Evolutionary conservation across 1,284 basidiomycete genomes (phyloP), one percentile per base, ranked within the genome.

Genomic region (Puccinia novopanici): DNA sequence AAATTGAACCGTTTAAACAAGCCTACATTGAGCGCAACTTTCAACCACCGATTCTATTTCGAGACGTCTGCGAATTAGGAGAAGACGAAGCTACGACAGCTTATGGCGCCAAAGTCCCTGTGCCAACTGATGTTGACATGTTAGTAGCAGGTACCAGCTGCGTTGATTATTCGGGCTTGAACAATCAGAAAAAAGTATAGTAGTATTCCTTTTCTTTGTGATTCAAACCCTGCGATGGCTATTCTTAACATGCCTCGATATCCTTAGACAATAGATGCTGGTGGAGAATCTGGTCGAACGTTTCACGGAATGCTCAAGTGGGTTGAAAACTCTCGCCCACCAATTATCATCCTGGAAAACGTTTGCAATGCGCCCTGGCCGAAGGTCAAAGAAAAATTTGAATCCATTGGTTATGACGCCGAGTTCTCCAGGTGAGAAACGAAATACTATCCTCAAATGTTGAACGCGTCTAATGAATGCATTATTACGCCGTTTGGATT

Each of bases 11-110:
- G 1, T 98, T 95, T 89, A 98, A 98, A 86, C 95, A 98, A 86
- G 95, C 95, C 0, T 98, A 98, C 86, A 98, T 98, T 82, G 95
- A 98, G 86, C 90, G 95, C 37, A 98, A 98, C 86, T 98, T 98
- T 85, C 83, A 86, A 3, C 93, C 94, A 17, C 94, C 95, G 5
- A 87, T 97, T 52, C 88, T 98, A 50, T 98, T 98, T 86, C 90
- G 95, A 77, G 95, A 98, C 85, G 95, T 98, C 19, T 95, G 93
- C 79, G 95, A 98, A 84, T 89, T 98, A 22, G 94, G 84, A 52
- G 83, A 85, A 80, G 84, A 85, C 24, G 80, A 83, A 42, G 86
- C 86, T 19, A 91, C 92, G 81, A 98, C 95, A 0, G 95, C 95
- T 0, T 98, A 97, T 85, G 95, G 95, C 4, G 90, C 94, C 4